These are phyloP conservation scores for Nymphaea colorata DNA, from an alignment of 164 flowering plant species.

Conservation along the genomic window DNA sequence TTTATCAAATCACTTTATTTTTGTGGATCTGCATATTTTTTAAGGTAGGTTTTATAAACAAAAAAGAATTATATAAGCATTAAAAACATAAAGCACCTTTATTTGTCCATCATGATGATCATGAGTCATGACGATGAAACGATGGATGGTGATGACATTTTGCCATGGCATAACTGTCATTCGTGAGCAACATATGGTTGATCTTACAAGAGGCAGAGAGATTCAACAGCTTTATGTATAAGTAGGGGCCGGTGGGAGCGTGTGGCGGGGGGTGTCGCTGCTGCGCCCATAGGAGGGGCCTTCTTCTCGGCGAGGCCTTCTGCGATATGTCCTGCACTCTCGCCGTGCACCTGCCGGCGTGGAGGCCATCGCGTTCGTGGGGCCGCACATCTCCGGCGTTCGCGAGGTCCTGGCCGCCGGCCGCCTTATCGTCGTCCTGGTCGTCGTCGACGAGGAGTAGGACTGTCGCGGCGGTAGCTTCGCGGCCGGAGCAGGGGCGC, in stretches of 20 bases:
- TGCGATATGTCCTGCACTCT: not conserved
- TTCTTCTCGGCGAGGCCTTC: not conserved
- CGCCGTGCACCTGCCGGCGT: not conserved
- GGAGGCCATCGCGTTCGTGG: not conserved
- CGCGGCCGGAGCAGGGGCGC: not conserved
- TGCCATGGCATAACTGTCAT: no score
- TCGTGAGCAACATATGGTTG: no score
- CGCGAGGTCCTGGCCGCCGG: not conserved
- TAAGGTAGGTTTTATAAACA: no score
- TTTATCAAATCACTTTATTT: no score
- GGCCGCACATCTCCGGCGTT: not conserved
- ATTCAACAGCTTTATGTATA: no score
- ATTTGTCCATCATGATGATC: no score
- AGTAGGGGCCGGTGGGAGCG: not conserved
- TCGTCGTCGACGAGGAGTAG: not conserved
- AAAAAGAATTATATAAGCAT: no score
- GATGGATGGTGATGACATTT: no score
- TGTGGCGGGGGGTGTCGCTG: not conserved
- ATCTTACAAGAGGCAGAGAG: no score
- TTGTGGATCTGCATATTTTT: no score
- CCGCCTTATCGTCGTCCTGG: not conserved
- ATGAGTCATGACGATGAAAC: no score
- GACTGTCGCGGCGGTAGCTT: not conserved
- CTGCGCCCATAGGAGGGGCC: not conserved
- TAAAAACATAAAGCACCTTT: no score